A percentile compares a stretch with the other conserved stretches of the same genome.
Evolutionary conservation across 805 yeast species (phyloP).

Genomic region (Vanderwaltozyma polyspora): DNA sequence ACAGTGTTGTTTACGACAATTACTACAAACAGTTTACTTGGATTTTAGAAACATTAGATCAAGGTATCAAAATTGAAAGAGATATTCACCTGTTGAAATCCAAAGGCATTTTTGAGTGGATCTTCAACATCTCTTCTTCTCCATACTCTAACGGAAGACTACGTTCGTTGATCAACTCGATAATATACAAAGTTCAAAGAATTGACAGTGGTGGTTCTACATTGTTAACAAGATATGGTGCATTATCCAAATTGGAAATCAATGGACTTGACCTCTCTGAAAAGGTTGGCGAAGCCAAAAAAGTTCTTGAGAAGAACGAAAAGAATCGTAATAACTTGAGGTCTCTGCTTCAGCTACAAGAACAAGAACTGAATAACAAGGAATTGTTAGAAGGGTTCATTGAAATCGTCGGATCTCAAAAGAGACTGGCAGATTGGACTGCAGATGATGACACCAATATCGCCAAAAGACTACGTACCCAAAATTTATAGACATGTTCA

Average conservation of each 20-base stretch:
- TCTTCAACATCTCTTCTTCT: constrained; percentile 41
- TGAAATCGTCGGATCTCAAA: constrained; percentile 31
- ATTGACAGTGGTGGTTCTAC: constrained; percentile 48
- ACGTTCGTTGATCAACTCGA: constrained; percentile 30
- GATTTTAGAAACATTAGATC: constrained; percentile 42
- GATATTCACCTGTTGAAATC: constrained; percentile 47
- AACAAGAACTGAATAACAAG: constrained; percentile 32
- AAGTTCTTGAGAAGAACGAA: constrained; percentile 6
- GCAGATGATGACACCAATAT: constrained; percentile 36
- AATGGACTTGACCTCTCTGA: constrained; percentile 1
- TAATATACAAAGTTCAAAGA: constrained; percentile 39
- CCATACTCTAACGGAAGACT: constrained; percentile 37
- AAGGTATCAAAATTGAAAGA: constrained; percentile 34
- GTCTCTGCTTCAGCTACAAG: constrained; percentile 30
- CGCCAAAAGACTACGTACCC: constrained; percentile 33
- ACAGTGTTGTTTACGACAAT: constrained; percentile 25
- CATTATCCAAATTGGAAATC: constrained; percentile 31
- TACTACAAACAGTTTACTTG: constrained; percentile 53
- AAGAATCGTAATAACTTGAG: constrained; percentile 12
- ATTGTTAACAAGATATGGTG: constrained; percentile 48
- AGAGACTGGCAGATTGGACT: constrained; percentile 55
- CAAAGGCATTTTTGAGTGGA: constrained; percentile 57
- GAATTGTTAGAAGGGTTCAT: constrained; percentile 17
- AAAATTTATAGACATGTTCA: too few species aligned
- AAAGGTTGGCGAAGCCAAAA: constrained; percentile 3